Conservation (phyloP, 768 basidiomycete genomes). For the Tylopilus rubrobrunneus region DNA sequence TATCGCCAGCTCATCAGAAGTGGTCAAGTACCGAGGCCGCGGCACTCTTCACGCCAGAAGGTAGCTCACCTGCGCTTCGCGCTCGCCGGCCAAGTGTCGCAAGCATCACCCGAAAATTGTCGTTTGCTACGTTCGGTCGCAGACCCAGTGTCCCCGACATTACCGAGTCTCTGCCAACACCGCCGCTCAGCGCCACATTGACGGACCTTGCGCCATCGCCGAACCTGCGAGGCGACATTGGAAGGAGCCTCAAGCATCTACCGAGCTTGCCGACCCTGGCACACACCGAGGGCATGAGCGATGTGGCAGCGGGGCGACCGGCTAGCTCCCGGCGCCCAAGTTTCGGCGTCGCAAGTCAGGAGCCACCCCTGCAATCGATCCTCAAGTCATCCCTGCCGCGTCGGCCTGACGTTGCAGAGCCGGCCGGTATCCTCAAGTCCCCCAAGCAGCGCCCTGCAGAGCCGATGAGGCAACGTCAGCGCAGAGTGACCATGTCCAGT, state of each 20-base stretch:
- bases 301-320: background rate
- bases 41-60: conserved; percentile 4
- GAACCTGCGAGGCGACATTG: conserved; percentile 7
- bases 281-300: background rate
- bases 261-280: conserved; percentile 23
- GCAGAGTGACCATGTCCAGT: conserved; percentile 21
- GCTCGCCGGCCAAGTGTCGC: conserved; percentile 26
- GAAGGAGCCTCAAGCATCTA: conserved; percentile 19
- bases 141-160: conserved; percentile 23
- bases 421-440: conserved; percentile 18
- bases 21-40: conserved; percentile 24
- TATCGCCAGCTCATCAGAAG: conserved; percentile 15
- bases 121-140: conserved; percentile 28
- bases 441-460: conserved; percentile 4
- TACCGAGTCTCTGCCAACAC: conserved; percentile 16
- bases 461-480: conserved; percentile 7
- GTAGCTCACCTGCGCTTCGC: conserved; percentile 3
- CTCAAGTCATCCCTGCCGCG: background rate
- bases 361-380: background rate
- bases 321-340: conserved; percentile 14
- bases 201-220: conserved; percentile 19
- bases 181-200: conserved; percentile 11
- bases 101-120: conserved; percentile 31
- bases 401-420: conserved; percentile 4
- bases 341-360: conserved; percentile 2